These are phyloP conservation scores for Zea luxurians DNA, from an alignment of 176 grass and related monocot species.

Conservation along the genomic window DNA sequence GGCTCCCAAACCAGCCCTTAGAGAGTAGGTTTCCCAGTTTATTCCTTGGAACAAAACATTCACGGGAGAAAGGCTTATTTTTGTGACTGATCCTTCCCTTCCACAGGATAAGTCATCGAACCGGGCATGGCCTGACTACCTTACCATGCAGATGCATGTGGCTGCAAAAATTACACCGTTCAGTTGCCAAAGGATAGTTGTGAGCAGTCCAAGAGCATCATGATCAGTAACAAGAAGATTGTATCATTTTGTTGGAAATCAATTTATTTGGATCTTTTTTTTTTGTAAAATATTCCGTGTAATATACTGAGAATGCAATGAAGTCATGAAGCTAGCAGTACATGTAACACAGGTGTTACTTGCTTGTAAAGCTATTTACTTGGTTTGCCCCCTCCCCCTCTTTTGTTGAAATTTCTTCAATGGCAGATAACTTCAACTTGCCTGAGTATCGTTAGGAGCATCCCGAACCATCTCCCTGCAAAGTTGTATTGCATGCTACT, in stretches of 20 bases:
- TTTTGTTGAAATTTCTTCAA: neutral
- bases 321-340: neutral
- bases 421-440: neutral
- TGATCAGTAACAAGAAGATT: neutral
- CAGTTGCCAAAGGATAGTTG: neutral
- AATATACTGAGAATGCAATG: neutral
- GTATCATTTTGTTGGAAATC: neutral
- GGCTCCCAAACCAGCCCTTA: no score
- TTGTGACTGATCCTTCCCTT: neutral
- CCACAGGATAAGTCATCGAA: neutral
- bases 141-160: constrained; percentile 11
- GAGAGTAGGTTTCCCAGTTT: neutral
- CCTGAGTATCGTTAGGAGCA: constrained; percentile 1
- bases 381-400: neutral
- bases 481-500: neutral
- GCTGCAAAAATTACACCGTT: neutral
- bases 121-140: neutral
- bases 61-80: neutral
- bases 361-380: constrained; percentile 19
- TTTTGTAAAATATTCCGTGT: neutral
- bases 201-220: neutral
- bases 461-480: neutral
- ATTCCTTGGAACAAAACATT: constrained; percentile 2
- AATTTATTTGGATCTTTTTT: neutral
- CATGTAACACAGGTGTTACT: neutral